A percentile compares a stretch with the other conserved stretches of the same genome.
phyloP scores from a whole-genome alignment of 2,329 filamentous ascomycete species.

The Setomelanomma holmii region DNA sequence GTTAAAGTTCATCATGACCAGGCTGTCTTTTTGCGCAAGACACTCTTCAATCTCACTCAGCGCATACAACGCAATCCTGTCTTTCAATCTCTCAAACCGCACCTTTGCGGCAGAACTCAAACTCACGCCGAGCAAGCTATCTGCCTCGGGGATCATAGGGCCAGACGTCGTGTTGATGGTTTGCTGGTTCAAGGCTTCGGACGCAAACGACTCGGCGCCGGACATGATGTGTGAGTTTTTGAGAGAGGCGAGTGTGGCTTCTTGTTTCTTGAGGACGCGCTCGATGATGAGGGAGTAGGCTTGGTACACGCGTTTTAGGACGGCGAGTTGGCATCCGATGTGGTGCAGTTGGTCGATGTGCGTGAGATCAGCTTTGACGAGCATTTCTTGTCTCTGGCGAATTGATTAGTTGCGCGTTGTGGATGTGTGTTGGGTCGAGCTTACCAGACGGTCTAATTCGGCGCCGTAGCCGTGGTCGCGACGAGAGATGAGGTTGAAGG shows the following conservation, averaged over 20 bases:
- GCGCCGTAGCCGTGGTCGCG: constrained; percentile 55
- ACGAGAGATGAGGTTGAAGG: constrained; percentile 62
- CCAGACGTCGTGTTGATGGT: constrained; percentile 15
- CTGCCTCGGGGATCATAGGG: constrained; percentile 40
- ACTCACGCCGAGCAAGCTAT: constrained; percentile 53
- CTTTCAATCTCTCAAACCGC: constrained; percentile 66
- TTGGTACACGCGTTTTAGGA: constrained; percentile 67
- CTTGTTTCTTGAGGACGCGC: constrained; percentile 60
- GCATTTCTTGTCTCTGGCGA: constrained; percentile 59
- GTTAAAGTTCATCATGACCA: constrained; percentile 79
- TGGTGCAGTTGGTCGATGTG: constrained; percentile 63
- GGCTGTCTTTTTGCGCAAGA: constrained; percentile 72
- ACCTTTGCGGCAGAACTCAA: constrained; percentile 60
- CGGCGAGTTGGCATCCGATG: constrained; percentile 66
- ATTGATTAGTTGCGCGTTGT: too few species aligned
- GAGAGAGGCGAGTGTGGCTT: constrained; percentile 52
- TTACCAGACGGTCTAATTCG: constrained; percentile 60
- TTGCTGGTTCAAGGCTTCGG: constrained; percentile 23
- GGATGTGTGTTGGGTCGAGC: too few species aligned
- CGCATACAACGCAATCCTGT: constrained; percentile 67
- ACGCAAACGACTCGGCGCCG: constrained; percentile 36
- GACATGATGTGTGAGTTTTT: constrained; percentile 53
- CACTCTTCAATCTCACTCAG: constrained; percentile 68
- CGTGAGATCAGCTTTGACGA: constrained; percentile 55
- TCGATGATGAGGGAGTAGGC: constrained; percentile 67